Percentiles rank a stretch among this genome's conserved stretches.
These are phyloP conservation scores for Spergularia marina DNA, from an alignment of 148 eudicot genomes.

Conservation along the genomic window DNA sequence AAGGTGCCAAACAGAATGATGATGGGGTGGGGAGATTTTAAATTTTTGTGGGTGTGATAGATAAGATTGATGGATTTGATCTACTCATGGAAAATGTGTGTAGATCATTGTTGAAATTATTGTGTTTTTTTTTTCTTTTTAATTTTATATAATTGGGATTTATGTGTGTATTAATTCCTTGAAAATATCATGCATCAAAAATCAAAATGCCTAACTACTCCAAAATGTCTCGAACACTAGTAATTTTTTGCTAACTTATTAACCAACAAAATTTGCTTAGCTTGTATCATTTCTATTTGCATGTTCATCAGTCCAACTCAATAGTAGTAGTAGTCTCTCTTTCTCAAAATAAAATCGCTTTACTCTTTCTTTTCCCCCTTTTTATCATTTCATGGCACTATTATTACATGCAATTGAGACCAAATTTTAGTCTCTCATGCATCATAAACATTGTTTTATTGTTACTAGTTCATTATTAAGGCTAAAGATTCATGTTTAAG, in stretches of 20 bases:
- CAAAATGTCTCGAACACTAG: neutral
- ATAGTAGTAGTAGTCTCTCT: conserved; percentile 16
- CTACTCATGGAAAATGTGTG: conserved; percentile 9
- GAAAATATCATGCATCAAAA: conserved; percentile 4
- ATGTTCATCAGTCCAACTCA: conserved; percentile 32
- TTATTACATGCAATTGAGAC: neutral
- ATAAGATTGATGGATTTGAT: conserved; percentile 33
- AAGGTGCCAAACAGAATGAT: neutral
- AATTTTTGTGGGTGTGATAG: neutral
- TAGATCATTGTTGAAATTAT: conserved; percentile 27
- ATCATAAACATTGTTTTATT: too few relatives aligned
- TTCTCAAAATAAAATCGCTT: conserved; percentile 7
- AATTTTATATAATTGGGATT: neutral
- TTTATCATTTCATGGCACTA: conserved; percentile 1
- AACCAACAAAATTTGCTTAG: conserved; percentile 12
- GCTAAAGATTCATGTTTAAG: too few relatives aligned
- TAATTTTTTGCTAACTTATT: neutral
- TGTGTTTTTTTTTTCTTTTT: conserved; percentile 11
- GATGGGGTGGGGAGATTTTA: neutral
- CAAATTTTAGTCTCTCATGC: neutral
- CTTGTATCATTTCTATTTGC: conserved; percentile 30
- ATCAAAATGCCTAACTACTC: too few relatives aligned
- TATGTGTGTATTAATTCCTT: conserved; percentile 15
- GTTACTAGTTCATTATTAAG: too few relatives aligned
- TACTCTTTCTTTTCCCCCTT: neutral